phyloP scores from a whole-genome alignment of 1,139 yeast genomes.

The Saccharomyces hybrid region DNA sequence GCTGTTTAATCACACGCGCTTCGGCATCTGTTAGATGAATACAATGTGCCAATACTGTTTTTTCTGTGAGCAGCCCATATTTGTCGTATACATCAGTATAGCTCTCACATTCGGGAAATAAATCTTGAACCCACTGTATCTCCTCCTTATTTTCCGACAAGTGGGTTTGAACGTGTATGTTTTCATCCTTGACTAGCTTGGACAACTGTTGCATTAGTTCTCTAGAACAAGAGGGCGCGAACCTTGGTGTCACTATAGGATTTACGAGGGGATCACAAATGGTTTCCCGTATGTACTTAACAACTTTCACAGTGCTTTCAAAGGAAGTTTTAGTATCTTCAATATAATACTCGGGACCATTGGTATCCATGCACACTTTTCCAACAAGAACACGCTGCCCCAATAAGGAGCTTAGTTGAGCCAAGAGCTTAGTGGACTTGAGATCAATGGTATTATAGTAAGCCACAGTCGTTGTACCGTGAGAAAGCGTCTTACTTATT shows the following conservation, averaged over 20 bases:
- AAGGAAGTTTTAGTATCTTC: slow-evolving; percentile 58
- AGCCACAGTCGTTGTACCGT: slow-evolving; percentile 89
- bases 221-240: slow-evolving; percentile 81
- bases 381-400: slow-evolving; percentile 93
- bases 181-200: slow-evolving; percentile 39
- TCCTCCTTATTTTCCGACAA: slow-evolving; percentile 73
- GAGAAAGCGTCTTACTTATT: slow-evolving; percentile 53
- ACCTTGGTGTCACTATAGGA: slow-evolving; percentile 86
- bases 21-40: slow-evolving; percentile 66
- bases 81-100: slow-evolving; percentile 75
- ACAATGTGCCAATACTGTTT: slow-evolving; percentile 85
- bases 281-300: slow-evolving; percentile 42
- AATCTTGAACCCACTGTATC: slow-evolving; percentile 59
- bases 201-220: slow-evolving; percentile 60
- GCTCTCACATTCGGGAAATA: slow-evolving; percentile 61
- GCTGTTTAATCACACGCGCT: slow-evolving; percentile 43
- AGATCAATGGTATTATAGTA: slow-evolving; percentile 86
- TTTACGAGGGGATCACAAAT: slow-evolving; percentile 47
- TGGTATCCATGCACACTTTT: slow-evolving; percentile 82
- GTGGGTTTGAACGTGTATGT: slow-evolving; percentile 81
- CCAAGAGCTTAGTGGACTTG: slow-evolving; percentile 65
- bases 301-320: slow-evolving; percentile 48
- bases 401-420: slow-evolving; percentile 52
- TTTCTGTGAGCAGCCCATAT: slow-evolving; percentile 48
- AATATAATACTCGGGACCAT: slow-evolving; percentile 59